These are phyloP conservation scores for Fusarium anguioides DNA, from an alignment of 2,329 filamentous ascomycete species.

Conservation along the genomic window DNA sequence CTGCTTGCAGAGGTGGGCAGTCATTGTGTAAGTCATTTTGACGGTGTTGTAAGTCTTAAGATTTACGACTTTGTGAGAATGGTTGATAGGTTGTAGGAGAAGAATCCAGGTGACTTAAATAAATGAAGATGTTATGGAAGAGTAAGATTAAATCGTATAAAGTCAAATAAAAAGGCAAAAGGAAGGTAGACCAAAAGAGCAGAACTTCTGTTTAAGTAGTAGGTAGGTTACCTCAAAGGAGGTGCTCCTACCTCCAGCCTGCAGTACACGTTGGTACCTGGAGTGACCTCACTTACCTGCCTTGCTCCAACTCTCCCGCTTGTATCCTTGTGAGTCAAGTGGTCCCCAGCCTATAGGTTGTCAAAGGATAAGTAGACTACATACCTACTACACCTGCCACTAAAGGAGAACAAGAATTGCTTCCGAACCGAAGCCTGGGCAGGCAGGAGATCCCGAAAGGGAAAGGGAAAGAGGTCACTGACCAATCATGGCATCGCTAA, in stretches of 20 bases:
- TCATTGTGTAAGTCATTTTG: slow-evolving; percentile 71
- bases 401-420: neutral
- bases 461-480: neutral
- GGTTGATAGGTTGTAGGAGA: slow-evolving; percentile 2
- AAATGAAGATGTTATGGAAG: neutral
- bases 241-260: neutral
- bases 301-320: slow-evolving; percentile 1
- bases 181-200: neutral
- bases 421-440: slow-evolving; percentile 27
- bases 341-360: too few species aligned
- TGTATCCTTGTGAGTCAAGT: slow-evolving; percentile 11
- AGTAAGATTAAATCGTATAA: slow-evolving; percentile 5
- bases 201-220: slow-evolving; percentile 29
- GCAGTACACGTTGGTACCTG: slow-evolving; percentile 26
- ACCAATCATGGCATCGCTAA: slow-evolving; percentile 29
- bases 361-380: neutral
- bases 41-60: slow-evolving; percentile 3
- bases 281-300: slow-evolving; percentile 22
- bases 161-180: neutral
- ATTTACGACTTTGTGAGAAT: neutral
- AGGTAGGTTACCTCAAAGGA: slow-evolving; percentile 11
- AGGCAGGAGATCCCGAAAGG: slow-evolving; percentile 39
- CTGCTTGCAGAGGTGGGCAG: slow-evolving; percentile 69
- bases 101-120: neutral
- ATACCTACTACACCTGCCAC: neutral